Conservation (phyloP, 148 eudicot species). For the Chenopodium quinoa region DNA sequence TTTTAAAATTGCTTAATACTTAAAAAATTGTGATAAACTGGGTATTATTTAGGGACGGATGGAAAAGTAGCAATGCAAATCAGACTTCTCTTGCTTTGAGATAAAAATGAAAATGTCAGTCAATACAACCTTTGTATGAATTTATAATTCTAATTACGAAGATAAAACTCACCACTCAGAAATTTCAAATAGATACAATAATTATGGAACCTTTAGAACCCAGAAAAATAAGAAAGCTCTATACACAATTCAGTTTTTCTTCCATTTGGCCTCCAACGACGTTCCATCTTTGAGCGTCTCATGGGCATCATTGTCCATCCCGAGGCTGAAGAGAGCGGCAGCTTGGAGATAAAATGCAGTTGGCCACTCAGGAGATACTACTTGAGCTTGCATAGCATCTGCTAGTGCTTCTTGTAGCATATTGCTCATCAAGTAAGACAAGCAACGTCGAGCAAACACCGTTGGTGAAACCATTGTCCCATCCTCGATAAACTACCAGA, state of each 20-base stretch:
- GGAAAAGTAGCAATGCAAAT: neutral
- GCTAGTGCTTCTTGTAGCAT: conserved; percentile 73
- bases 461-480: conserved; percentile 69
- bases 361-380: conserved; percentile 69
- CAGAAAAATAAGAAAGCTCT: conserved; percentile 23
- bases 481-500: conserved; percentile 51
- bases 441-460: conserved; percentile 60
- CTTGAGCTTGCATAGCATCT: conserved; percentile 85
- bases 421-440: conserved; percentile 63
- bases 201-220: conserved; percentile 20
- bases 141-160: conserved; percentile 25
- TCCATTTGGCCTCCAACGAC: conserved; percentile 50
- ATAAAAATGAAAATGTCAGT: conserved; percentile 11
- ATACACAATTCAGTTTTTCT: conserved; percentile 37
- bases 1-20: too few species aligned
- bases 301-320: conserved; percentile 70
- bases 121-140: conserved; percentile 27
- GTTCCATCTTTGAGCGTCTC: conserved; percentile 74
- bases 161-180: conserved; percentile 28
- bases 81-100: conserved; percentile 18
- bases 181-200: conserved; percentile 28
- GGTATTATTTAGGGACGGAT: neutral
- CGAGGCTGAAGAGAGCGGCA: conserved; percentile 68
- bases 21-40: neutral
- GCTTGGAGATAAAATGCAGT: conserved; percentile 80